phyloP scores from a whole-genome alignment of 2,329 filamentous ascomycete species.

The Clonostachys rhizophaga region DNA sequence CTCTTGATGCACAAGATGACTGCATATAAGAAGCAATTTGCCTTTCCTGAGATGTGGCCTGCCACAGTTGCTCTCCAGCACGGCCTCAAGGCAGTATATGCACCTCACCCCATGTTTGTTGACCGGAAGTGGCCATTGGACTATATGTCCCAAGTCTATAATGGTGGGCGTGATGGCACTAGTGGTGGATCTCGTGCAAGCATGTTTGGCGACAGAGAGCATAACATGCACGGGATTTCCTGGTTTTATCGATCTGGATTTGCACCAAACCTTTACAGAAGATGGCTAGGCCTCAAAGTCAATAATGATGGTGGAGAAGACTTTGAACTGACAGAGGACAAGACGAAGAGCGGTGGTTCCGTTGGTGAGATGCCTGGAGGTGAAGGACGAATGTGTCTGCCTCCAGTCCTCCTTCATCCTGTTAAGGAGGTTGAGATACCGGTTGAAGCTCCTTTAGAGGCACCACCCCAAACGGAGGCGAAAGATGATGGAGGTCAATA shows the following conservation, averaged over 20 bases:
- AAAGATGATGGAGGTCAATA: conserved; percentile 26
- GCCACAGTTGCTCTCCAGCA: conserved; percentile 84
- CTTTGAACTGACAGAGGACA: conserved; percentile 59
- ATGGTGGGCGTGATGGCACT: conserved; percentile 71
- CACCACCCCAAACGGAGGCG: conserved; percentile 11
- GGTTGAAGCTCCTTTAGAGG: conserved; percentile 44
- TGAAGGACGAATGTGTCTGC: conserved; percentile 85
- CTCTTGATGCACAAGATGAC: conserved; percentile 90
- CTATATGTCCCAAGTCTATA: conserved; percentile 75
- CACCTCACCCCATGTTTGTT: conserved; percentile 82
- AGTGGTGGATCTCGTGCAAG: conserved; percentile 69
- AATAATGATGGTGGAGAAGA: conserved; percentile 75
- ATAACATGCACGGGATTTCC: conserved; percentile 80
- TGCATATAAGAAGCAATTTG: conserved; percentile 76
- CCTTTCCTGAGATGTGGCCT: conserved; percentile 97
- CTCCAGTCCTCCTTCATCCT: conserved; percentile 85
- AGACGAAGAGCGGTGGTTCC: conserved; percentile 40
- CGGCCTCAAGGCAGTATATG: conserved; percentile 87
- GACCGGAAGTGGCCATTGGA: conserved; percentile 81
- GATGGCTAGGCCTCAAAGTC: conserved; percentile 81
- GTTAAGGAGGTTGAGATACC: conserved; percentile 71
- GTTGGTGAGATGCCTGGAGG: conserved; percentile 56
- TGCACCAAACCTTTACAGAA: conserved; percentile 72
- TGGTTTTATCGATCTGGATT: conserved; percentile 93
- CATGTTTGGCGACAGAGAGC: conserved; percentile 79